Evolutionary conservation across 768 basidiomycete species (phyloP).

Genomic region (Coprinellus micaceus): DNA sequence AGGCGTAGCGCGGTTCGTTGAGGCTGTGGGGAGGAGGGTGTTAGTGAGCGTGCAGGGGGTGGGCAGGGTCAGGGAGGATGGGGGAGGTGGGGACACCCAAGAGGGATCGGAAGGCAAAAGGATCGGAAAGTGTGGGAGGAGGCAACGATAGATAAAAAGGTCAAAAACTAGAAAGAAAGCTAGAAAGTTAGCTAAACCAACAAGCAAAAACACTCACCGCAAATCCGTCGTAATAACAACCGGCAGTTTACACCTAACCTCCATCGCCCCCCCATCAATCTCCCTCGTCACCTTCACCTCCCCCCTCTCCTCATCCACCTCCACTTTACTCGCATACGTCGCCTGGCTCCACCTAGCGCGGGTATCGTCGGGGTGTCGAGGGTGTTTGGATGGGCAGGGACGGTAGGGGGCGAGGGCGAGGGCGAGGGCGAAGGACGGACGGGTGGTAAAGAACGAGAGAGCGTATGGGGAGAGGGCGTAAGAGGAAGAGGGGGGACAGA

Average conservation of each 20-base stretch:
- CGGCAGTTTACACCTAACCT: constrained; percentile 75
- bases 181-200: background rate
- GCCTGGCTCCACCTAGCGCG: constrained; percentile 58
- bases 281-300: constrained; percentile 77
- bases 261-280: constrained; percentile 92
- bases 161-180: too few species aligned
- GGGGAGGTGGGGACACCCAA: background rate
- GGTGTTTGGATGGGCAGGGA: too few species aligned
- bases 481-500: too few species aligned
- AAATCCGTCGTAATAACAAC: constrained; percentile 90
- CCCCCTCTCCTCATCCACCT: constrained; percentile 59
- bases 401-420: too few species aligned
- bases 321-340: constrained; percentile 88
- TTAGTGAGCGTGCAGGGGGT: background rate
- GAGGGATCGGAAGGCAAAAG: background rate
- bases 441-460: too few species aligned
- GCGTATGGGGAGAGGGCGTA: too few species aligned
- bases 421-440: too few species aligned
- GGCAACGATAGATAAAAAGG: background rate
- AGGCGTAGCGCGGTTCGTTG: constrained; percentile 88
- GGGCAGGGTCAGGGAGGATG: background rate
- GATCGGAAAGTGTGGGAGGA: background rate
- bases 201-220: constrained; percentile 49
- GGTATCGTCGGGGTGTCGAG: too few species aligned
- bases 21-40: background rate